Conservation (phyloP, 2,329 filamentous ascomycete species). For the Arthrobotrys sphaeroides region DNA sequence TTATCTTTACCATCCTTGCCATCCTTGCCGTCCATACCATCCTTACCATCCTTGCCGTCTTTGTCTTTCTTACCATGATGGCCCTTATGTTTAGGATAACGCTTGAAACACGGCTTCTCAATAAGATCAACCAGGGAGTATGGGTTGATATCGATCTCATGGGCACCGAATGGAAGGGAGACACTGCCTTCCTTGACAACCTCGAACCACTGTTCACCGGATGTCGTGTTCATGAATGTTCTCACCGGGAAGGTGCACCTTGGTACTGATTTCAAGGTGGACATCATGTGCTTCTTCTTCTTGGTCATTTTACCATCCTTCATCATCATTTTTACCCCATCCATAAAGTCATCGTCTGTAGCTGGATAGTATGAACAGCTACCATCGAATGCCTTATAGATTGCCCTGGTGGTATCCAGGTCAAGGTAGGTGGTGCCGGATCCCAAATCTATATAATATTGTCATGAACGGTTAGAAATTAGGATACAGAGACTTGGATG, state of each 20-base stretch:
- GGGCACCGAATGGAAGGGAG: constrained; percentile 31
- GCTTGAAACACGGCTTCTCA: not conserved
- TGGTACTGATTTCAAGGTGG: not conserved
- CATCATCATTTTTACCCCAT: not conserved
- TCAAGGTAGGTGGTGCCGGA: constrained; percentile 29
- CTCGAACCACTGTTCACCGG: not conserved
- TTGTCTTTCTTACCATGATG: not conserved
- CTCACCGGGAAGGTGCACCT: constrained; percentile 26
- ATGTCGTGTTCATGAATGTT: not conserved
- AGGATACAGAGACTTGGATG: not conserved
- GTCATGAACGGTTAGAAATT: not conserved
- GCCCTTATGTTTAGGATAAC: no score
- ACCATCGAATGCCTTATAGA: constrained; percentile 41
- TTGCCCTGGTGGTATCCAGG: constrained; percentile 9
- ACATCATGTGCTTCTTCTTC: not conserved
- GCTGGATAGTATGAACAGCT: constrained; percentile 8
- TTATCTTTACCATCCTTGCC: not conserved
- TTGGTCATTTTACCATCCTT: not conserved
- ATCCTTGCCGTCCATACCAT: not conserved
- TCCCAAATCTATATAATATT: constrained; percentile 17
- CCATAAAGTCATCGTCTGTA: not conserved
- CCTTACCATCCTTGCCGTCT: not conserved
- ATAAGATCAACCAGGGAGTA: constrained; percentile 19
- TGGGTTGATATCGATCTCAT: constrained; percentile 24
- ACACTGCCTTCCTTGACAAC: not conserved